Conservation (phyloP, 352 stramenopile species). For the Bremia lactucae region DNA sequence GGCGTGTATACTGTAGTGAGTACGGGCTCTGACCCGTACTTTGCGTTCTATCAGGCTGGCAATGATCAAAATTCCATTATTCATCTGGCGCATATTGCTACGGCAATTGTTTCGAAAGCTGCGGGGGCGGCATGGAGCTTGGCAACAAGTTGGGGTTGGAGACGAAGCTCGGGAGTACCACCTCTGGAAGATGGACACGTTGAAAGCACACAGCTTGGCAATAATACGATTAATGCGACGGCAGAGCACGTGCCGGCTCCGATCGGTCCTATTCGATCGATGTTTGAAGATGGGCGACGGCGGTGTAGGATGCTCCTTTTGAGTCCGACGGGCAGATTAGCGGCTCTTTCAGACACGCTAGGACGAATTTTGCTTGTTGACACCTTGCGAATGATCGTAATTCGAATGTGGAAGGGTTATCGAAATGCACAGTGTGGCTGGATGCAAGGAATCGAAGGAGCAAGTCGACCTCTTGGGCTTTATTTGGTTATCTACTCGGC, state of each 20-base stretch:
- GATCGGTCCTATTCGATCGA: constrained; percentile 33
- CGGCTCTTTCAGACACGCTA: constrained; percentile 62
- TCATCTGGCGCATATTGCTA: constrained; percentile 77
- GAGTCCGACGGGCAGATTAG: constrained; percentile 57
- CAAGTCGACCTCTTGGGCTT: constrained; percentile 32
- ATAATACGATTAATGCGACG: constrained; percentile 32
- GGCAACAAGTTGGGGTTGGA: constrained; percentile 75
- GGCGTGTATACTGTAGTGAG: constrained; percentile 66
- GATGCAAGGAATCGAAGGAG: constrained; percentile 64
- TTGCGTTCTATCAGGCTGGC: constrained; percentile 76
- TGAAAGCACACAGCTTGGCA: constrained; percentile 19
- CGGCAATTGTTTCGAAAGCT: constrained; percentile 60
- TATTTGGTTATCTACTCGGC: constrained; percentile 83
- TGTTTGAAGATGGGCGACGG: constrained; percentile 52
- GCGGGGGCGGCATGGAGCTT: constrained; percentile 75
- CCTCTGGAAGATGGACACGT: constrained; percentile 7
- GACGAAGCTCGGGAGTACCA: constrained; percentile 3
- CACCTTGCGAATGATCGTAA: constrained; percentile 67
- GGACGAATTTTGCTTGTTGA: constrained; percentile 69
- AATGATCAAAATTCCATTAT: constrained; percentile 84
- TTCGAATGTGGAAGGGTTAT: constrained; percentile 85
- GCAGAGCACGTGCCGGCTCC: constrained; percentile 66
- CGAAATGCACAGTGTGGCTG: constrained; percentile 70
- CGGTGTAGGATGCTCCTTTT: constrained; percentile 51
- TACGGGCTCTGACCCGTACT: constrained; percentile 49